Percentiles rank a stretch among this genome's conserved stretches.
Conservation (phyloP, 1,284 basidiomycete genomes). For the Coniferiporia weirii region DNA sequence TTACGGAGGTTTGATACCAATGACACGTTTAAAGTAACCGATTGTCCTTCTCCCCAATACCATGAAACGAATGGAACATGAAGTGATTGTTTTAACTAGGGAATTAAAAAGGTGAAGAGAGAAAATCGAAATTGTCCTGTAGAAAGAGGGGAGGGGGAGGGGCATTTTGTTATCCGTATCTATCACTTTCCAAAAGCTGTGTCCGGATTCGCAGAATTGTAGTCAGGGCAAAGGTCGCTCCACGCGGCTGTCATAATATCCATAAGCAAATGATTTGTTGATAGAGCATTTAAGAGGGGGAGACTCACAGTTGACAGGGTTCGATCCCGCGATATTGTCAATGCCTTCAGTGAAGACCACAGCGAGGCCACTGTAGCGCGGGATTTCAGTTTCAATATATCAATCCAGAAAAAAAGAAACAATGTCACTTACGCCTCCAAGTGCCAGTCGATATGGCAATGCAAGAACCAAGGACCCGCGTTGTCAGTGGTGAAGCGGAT, state of each 20-base stretch:
- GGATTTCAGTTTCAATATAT: conserved; percentile 26
- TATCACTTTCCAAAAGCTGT: conserved; percentile 5
- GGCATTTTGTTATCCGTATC: not conserved
- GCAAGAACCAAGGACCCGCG: conserved; percentile 44
- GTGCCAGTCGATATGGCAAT: conserved; percentile 46
- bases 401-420: conserved; percentile 28
- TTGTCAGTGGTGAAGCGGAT: conserved; percentile 40
- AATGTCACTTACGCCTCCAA: conserved; percentile 32
- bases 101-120: too few species aligned
- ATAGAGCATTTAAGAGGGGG: not conserved
- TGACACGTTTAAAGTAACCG: too few species aligned
- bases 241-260: conserved; percentile 3
- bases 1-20: too few species aligned
- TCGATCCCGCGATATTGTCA: conserved; percentile 21
- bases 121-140: too few species aligned
- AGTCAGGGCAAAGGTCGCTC: conserved; percentile 14
- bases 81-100: too few species aligned
- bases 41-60: too few species aligned
- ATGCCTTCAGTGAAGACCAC: conserved; percentile 37
- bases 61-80: too few species aligned
- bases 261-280: not conserved
- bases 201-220: conserved; percentile 8
- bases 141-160: too few species aligned
- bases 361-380: conserved; percentile 34
- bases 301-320: conserved; percentile 24